A percentile compares a stretch with the other conserved stretches of the same genome.
phyloP scores from a whole-genome alignment of 805 yeast genomes.

The Zygoascus bituminiphila region DNA sequence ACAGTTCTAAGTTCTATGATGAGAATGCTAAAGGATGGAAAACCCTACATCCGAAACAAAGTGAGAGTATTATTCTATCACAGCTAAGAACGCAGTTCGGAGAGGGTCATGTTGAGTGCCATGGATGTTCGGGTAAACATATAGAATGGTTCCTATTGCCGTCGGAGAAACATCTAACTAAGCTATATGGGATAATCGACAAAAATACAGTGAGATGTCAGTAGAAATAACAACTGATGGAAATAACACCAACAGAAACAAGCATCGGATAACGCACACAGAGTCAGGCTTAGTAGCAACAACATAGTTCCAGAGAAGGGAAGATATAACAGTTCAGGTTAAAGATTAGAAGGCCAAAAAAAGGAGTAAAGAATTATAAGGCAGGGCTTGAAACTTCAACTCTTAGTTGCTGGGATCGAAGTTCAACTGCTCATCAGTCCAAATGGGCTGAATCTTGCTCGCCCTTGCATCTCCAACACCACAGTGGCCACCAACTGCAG shows the following conservation, averaged over 20 bases:
- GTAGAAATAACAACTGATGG: neutral
- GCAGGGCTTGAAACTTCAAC: no score
- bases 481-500: constrained; percentile 73
- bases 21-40: constrained; percentile 22
- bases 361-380: no score
- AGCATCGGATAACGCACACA: no score
- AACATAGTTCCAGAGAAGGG: no score
- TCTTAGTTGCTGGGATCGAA: neutral
- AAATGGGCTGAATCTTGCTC: constrained; percentile 50
- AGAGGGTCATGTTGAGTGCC: constrained; percentile 23
- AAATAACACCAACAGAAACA: no score
- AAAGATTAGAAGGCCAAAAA: neutral
- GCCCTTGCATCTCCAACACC: constrained; percentile 66
- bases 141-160: constrained; percentile 25
- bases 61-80: constrained; percentile 20
- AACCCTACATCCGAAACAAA: constrained; percentile 14
- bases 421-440: constrained; percentile 76
- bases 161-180: neutral
- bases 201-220: neutral
- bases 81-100: constrained; percentile 21
- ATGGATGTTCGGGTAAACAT: constrained; percentile 22
- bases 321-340: neutral
- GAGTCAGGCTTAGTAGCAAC: no score
- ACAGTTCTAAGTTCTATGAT: neutral
- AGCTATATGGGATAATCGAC: neutral